Evolutionary conservation across 2,329 filamentous ascomycete genomes (phyloP).

Genomic region (Fusarium chaquense): DNA sequence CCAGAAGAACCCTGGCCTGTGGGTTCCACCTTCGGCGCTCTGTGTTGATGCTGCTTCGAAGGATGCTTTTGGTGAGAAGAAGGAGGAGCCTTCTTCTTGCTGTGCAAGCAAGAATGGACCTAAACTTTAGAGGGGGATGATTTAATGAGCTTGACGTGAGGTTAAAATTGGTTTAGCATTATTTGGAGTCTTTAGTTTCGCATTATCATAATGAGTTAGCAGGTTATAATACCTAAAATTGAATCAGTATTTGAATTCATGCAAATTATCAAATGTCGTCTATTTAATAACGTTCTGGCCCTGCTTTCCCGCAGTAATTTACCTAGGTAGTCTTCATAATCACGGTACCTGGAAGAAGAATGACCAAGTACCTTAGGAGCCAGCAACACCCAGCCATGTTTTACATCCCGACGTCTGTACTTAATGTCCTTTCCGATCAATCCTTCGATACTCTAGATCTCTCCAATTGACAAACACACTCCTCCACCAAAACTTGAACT

Average conservation of each 20-base stretch:
- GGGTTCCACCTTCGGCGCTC: constrained; percentile 73
- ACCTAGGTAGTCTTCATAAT: no score
- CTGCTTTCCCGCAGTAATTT: no score
- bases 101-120: constrained; percentile 37
- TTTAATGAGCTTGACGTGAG: neutral
- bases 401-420: fast-evolving
- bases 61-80: constrained; percentile 40
- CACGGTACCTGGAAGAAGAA: neutral
- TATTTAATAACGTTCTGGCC: no score
- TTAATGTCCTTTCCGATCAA: neutral
- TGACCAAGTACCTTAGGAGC: neutral
- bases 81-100: constrained; percentile 39
- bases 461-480: constrained; percentile 58
- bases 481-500: constrained; percentile 61
- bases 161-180: neutral
- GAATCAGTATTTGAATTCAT: neutral
- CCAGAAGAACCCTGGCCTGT: constrained; percentile 79
- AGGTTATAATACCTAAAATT: neutral
- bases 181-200: neutral
- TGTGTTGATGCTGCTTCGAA: constrained; percentile 41
- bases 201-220: neutral
- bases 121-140: constrained; percentile 16
- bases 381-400: neutral
- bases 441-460: constrained; percentile 50
- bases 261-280: neutral